Base-by-base conservation (phyloP, 2,329 filamentous ascomycete species). In the Claviceps sp. region DNA sequence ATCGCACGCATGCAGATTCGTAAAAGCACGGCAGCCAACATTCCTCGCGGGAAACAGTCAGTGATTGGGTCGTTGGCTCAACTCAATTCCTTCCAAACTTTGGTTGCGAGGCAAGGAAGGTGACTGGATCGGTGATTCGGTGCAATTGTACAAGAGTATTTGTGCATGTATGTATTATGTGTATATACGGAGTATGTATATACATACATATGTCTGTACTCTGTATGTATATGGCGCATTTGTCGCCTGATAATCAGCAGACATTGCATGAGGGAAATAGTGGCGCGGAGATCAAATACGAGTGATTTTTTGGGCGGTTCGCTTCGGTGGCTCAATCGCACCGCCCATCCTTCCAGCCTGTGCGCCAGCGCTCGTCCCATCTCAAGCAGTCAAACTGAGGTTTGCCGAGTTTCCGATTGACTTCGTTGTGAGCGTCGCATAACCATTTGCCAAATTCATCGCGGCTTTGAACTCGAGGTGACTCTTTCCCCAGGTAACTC, bases 311-410 rank as follows among this genome's bases (percentile, higher is more conserved):
- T 30, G 8, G 26, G 11, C 26, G 9, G 26, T 13, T 37, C 20
- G 40, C 6, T 5, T 14, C 38, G 18, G 11, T 11, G 16, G 11
- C 60, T 63, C 55, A 81, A 56, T 80, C 79, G 59, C 80, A 84
- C 2, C 77, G 72, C 34, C 80, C 80, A 61, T 84, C 83, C 65
- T 79, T 81, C 84, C 86, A 96, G 0, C 93, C 93, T 1, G 86
- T 93, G 70, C 86, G 77, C 93, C 93, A 98, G 66, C 93, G 79
- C 75, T 97, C 87, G 67, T 96, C 84, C 91, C 93, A 97, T 61
- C 75, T 79, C 52, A 73, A 74, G 70, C 93, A 98, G 74, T 98
- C 89, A 70, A 98, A 98, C 60, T 78, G 77, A 54, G 79, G 76
- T 77, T 98, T 98, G 48, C 93, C 93, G 59, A 98, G 68, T 73